Conservation (phyloP, 139 green algal genomes). For the Closterium sp. region DNA sequence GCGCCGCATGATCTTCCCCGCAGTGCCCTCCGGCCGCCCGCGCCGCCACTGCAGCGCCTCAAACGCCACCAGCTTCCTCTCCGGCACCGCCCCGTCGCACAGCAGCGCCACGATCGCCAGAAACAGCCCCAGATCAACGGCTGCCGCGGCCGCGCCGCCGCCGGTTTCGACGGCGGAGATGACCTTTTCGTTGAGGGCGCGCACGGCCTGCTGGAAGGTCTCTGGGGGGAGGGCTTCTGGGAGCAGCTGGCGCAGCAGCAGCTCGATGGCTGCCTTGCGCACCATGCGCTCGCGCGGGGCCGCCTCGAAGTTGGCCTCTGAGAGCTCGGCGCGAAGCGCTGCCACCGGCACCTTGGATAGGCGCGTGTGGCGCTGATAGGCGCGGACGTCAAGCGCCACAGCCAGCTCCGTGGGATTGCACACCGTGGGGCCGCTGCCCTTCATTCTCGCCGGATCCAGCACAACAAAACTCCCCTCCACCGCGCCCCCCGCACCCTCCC, state of each 20-base stretch:
- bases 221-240: constrained; percentile 19
- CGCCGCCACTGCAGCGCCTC: constrained; percentile 11
- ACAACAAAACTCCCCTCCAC: neutral
- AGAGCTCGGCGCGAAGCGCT: neutral
- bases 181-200: constrained; percentile 56
- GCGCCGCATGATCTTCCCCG: neutral
- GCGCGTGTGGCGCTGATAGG: constrained; percentile 17
- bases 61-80: constrained; percentile 42
- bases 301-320: neutral
- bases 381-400: constrained; percentile 29
- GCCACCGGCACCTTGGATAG: neutral
- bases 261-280: constrained; percentile 56
- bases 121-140: constrained; percentile 58
- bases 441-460: neutral
- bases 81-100: neutral
- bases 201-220: constrained; percentile 66
- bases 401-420: constrained; percentile 8
- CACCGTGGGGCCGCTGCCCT: neutral
- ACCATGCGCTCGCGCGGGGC: constrained; percentile 46
- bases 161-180: constrained; percentile 52
- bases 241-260: constrained; percentile 54
- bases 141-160: neutral
- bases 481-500: constrained; percentile 10
- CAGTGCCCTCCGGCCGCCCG: neutral
- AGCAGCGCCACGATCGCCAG: constrained; percentile 55